phyloP scores from a whole-genome alignment of 352 stramenopile genomes.

The Globisporangium canariense region DNA sequence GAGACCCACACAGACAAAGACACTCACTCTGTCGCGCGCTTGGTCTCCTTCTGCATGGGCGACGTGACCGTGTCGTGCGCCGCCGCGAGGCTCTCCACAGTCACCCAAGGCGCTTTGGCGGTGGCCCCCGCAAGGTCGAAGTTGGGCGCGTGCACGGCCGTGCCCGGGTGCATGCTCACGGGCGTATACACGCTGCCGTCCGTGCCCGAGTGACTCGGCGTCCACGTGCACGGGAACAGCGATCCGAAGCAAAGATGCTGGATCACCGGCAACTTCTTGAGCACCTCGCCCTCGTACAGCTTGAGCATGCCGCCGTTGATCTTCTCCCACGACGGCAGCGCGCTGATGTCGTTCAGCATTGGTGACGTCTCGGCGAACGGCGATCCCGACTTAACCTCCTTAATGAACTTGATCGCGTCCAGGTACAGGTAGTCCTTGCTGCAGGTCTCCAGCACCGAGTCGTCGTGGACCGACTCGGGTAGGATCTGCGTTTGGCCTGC shows the following conservation, averaged over 20 bases:
- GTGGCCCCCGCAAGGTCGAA: constrained; percentile 59
- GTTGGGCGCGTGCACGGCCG: constrained; percentile 61
- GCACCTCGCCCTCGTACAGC: constrained; percentile 94
- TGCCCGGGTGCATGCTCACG: constrained; percentile 43
- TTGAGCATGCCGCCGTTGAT: constrained; percentile 90
- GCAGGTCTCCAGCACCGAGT: constrained; percentile 53
- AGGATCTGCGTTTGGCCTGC: constrained; percentile 62
- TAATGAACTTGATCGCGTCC: constrained; percentile 91
- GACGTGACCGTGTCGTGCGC: constrained; percentile 52
- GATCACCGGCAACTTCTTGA: constrained; percentile 98
- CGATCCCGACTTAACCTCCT: constrained; percentile 86
- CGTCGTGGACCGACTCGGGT: constrained; percentile 76
- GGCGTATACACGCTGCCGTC: constrained; percentile 39
- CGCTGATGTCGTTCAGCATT: constrained; percentile 93
- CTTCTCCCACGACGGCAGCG: constrained; percentile 89
- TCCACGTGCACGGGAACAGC: constrained; percentile 87
- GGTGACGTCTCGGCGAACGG: constrained; percentile 92
- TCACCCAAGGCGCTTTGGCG: constrained; percentile 64
- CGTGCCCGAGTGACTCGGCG: constrained; percentile 43
- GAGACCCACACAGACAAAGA: background rate
- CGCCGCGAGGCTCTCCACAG: constrained; percentile 47
- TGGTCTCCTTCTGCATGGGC: constrained; percentile 20
- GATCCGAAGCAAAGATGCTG: constrained; percentile 98
- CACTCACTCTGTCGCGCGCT: constrained; percentile 9
- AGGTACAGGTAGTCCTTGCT: constrained; percentile 90